phyloP scores from a whole-genome alignment of 371 early-diverging fungal genomes.

The Thermomucor indicae-seudaticae region DNA sequence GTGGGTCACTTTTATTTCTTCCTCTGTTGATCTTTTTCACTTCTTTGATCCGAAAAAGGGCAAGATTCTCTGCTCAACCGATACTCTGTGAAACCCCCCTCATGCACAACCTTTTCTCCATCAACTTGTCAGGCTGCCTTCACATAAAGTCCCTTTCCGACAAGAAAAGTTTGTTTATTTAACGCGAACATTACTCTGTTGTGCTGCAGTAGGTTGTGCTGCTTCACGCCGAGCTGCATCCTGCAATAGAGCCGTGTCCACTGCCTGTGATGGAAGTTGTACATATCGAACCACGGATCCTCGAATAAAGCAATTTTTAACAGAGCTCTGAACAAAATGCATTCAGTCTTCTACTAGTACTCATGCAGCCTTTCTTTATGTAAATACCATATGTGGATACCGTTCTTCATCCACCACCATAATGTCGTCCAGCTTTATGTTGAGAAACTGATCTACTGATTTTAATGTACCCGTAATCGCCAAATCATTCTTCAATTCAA shows the following conservation, averaged over 20 bases:
- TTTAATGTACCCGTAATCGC: conserved; percentile 89
- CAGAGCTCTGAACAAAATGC: conserved; percentile 74
- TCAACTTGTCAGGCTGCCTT: no score
- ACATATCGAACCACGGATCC: conserved; percentile 99
- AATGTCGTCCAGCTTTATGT: conserved; percentile 95
- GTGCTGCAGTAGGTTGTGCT: conserved; percentile 55
- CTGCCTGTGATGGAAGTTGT: conserved; percentile 80
- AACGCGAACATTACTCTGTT: conserved; percentile 46
- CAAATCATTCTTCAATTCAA: conserved; percentile 98
- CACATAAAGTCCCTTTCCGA: no score
- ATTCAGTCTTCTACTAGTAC: background rate
- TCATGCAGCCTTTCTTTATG: background rate
- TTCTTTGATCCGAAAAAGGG: no score
- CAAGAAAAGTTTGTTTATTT: no score
- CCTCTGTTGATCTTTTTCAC: no score
- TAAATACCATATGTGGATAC: conserved; percentile 94
- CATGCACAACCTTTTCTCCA: no score
- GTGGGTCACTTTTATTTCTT: no score
- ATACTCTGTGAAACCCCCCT: no score
- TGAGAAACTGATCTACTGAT: conserved; percentile 98
- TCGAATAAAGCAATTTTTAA: conserved; percentile 97
- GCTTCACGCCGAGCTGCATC: conserved; percentile 94
- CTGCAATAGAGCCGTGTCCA: conserved; percentile 93
- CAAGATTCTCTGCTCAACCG: no score
- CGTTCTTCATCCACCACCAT: conserved; percentile 81